Evolutionary conservation across 2,329 filamentous ascomycete genomes (phyloP), one percentile per base, ranked within the genome.

Genomic region (Aspergillus phoenicis): DNA sequence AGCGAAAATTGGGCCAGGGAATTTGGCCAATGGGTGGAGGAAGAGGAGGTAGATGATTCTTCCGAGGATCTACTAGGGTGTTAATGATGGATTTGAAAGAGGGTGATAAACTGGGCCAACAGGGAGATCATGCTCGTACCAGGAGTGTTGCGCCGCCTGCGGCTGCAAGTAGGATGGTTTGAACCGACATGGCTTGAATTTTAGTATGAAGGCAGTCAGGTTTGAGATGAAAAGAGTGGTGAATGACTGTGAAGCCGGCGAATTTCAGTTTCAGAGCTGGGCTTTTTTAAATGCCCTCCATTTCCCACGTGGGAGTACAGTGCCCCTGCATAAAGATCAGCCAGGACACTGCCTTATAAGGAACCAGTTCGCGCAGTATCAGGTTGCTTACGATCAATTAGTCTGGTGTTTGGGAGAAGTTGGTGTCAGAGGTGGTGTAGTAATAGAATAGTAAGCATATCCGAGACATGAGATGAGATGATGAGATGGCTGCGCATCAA

Each of bases 1-100:
- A 60, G 85, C 86, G 41, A 41, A 28, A 13, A 53, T 6, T 7
- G 51, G 51, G 11, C 51, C 51, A 26, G 51, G 51, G 13, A 22
- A 53, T 39, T 53, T 38, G 17, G 51, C 51, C 5, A 39, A 15
- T 5, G 51, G 51, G 33, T 53, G 51, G 6, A 53, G 33, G 20
- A 41, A 38, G 20, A 47, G 43, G 20, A 20, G 43, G 20, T 47
- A 47, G 5, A 47, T 47, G 8, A 41, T 4, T 41, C 38, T 41
- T 41, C 38, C 38, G 3, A 41, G 38, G 38, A 41, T 17, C 38
- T 41, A 6, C 38, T 41, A 6, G 15, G 38, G n/a, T 6, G 38
- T 41, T 41, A 41, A 15, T 17, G 6, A 41, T 41, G n/a, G n/a
- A 30, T 3, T 30, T 30, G 28, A 30, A 10, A 30, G 28, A 30